Evolutionary conservation across 805 yeast genomes (phyloP).

Genomic region (Candida broadrunensis): DNA sequence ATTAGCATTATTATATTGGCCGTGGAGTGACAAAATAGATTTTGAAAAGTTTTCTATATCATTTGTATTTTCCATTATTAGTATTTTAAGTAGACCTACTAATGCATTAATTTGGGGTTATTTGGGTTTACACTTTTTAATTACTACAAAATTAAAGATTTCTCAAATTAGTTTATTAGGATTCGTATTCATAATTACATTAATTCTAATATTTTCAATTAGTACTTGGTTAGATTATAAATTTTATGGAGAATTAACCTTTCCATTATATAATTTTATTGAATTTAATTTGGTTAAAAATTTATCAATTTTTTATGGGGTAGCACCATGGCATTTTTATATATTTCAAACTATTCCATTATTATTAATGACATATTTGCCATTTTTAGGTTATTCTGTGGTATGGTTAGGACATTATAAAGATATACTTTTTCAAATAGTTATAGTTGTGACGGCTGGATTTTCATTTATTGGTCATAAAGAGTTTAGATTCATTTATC

Average conservation of each 20-base stretch:
- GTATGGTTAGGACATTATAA: constrained; percentile 8
- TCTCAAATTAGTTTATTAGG: constrained; percentile 15
- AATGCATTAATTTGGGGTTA: constrained; percentile 74
- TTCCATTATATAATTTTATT: constrained; percentile 69
- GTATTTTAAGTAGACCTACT: constrained; percentile 82
- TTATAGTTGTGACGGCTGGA: constrained; percentile 43
- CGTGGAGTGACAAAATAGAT: constrained; percentile 43
- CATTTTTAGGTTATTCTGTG: constrained; percentile 44
- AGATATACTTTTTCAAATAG: constrained; percentile 17
- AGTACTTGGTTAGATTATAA: constrained; percentile 51
- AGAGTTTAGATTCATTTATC: constrained; percentile 87
- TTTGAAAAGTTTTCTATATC: constrained; percentile 28
- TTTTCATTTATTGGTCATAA: constrained; percentile 78
- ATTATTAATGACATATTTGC: constrained; percentile 61
- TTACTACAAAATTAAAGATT: constrained; percentile 3
- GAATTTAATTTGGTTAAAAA: constrained; percentile 76
- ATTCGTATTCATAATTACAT: constrained; percentile 12
- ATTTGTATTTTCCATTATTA: constrained; percentile 26
- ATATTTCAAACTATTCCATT: constrained; percentile 80
- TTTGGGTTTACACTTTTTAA: constrained; percentile 43
- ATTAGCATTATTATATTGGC: constrained; percentile 69
- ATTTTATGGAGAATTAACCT: constrained; percentile 54
- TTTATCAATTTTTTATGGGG: constrained; percentile 80
- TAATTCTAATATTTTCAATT: constrained; percentile 24
- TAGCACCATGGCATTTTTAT: constrained; percentile 82